Conservation (phyloP, 257 asterid species). For the Nicotiana attenuata region DNA sequence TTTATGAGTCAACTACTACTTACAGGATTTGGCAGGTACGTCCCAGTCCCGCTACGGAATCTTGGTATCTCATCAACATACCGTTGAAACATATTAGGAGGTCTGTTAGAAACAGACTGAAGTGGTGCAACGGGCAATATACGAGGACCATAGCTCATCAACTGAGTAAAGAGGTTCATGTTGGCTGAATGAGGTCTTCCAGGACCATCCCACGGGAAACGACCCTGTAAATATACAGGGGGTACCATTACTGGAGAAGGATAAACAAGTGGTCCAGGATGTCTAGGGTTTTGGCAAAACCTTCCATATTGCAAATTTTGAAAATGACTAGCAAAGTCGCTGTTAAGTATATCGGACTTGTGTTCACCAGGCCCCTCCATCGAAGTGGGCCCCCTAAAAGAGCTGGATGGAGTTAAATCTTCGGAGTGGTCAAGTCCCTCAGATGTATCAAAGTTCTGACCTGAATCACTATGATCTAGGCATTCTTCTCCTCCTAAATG, state of each 20-base stretch:
- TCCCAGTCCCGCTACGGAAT: slow-evolving; percentile 93
- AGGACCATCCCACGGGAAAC: slow-evolving; percentile 71
- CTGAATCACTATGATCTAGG: slow-evolving; percentile 38
- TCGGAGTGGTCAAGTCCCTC: slow-evolving; percentile 51
- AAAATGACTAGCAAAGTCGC: slow-evolving; percentile 92
- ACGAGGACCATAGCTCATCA: slow-evolving; percentile 62
- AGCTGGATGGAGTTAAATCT: slow-evolving; percentile 38
- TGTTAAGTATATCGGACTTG: slow-evolving; percentile 72
- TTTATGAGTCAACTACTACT: slow-evolving; percentile 27
- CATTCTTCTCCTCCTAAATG: slow-evolving; percentile 53
- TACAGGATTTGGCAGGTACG: slow-evolving; percentile 96
- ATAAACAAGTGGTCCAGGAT: slow-evolving; percentile 47
- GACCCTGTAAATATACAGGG: slow-evolving; percentile 73
- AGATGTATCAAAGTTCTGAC: slow-evolving; percentile 36
- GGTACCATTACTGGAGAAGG: slow-evolving; percentile 85
- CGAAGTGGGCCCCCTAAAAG: slow-evolving; percentile 42
- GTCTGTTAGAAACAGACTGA: slow-evolving; percentile 62
- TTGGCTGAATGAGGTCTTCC: slow-evolving; percentile 69
- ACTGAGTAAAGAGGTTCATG: slow-evolving; percentile 55
- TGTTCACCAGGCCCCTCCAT: slow-evolving; percentile 42
- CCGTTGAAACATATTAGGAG: slow-evolving; percentile 58
- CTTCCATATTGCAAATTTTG: slow-evolving; percentile 88
- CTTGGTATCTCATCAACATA: slow-evolving; percentile 75
- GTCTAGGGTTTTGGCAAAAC: slow-evolving; percentile 67
- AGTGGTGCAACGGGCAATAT: slow-evolving; percentile 62